Conservation (phyloP, 108 stramenopile species). For the Fragilaria radians region DNA sequence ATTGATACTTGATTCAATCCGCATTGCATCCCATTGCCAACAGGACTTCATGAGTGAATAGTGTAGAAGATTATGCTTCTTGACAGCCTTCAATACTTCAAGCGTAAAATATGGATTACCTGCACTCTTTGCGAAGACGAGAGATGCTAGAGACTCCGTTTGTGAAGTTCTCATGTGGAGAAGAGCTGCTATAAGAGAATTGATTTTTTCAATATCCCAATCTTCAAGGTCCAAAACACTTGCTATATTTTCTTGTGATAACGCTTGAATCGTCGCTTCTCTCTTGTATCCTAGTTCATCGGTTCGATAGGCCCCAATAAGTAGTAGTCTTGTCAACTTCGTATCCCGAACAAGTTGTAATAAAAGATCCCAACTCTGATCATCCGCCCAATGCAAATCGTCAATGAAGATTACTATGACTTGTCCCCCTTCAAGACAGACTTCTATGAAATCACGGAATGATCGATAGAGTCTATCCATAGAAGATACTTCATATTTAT, state of each 20-base stretch:
- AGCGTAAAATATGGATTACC: neutral
- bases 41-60: conserved; percentile 9
- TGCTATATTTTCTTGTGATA: neutral
- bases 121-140: neutral
- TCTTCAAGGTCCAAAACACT: neutral
- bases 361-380: neutral
- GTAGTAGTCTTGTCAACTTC: neutral
- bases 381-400: neutral
- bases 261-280: no score
- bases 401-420: neutral
- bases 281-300: neutral
- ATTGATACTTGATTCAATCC: neutral
- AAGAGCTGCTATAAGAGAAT: conserved; percentile 5
- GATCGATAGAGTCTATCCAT: neutral
- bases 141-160: neutral
- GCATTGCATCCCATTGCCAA: neutral
- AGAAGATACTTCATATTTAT: neutral
- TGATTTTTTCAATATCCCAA: conserved; percentile 1
- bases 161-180: neutral
- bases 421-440: neutral
- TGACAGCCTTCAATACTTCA: neutral
- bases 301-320: neutral
- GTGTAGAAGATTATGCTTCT: neutral
- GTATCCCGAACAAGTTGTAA: neutral
- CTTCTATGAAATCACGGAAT: neutral